Evolutionary conservation across 2,329 filamentous ascomycete genomes (phyloP), one percentile per base, ranked within the genome.

Genomic region (Tolypocladium paradoxum): DNA sequence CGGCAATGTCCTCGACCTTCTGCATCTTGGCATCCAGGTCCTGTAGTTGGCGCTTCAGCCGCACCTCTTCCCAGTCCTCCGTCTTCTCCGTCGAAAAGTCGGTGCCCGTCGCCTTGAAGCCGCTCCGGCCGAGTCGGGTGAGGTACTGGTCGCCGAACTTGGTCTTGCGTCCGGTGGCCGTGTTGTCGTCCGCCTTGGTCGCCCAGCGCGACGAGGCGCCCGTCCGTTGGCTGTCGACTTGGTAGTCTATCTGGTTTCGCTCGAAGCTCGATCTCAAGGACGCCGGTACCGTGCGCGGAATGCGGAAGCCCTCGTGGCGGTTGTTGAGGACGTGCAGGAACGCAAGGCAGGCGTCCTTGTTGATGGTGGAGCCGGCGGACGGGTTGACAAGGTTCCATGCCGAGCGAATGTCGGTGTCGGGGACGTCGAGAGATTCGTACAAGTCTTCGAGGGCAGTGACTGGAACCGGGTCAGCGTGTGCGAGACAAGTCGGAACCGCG

Each of bases 341-440:
- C 18, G 90, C 91, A 38, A 99, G 83, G 56, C 85, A 87, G 49
- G 93, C 92, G 70, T 99, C 92, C 74, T 97, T 97, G 70, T 90
- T 92, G 68, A 99, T 93, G 49, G 84, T 83, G 31, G 84, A 77
- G 27, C 81, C 78, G 53, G 89, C 90, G 31, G 88, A 91, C 6
- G 92, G 93, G 74, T 99, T 99, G 64, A 97, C 88, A 20, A 99
- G 81, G 71, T 97, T 99, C 92, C 93, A 97, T 9, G 91, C 92
- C 20, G 87, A 93, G 61, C 90, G 84, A 59, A 96, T 79, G 67
- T 97, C 92, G 51, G 83, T 85, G 65, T 86, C 83, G 60, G 83
- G 83, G 6, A 86, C 81, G 60, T 85, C 86, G 61, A 88, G 82
- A 43, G 85, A 87, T 54, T 88, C 83, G 76, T 97, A 99, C 31